Percentiles rank a stretch among this genome's conserved stretches.
These are phyloP conservation scores for Emmonsiellopsis sp. DNA, from an alignment of 2,329 filamentous ascomycete genomes.

Conservation along the genomic window DNA sequence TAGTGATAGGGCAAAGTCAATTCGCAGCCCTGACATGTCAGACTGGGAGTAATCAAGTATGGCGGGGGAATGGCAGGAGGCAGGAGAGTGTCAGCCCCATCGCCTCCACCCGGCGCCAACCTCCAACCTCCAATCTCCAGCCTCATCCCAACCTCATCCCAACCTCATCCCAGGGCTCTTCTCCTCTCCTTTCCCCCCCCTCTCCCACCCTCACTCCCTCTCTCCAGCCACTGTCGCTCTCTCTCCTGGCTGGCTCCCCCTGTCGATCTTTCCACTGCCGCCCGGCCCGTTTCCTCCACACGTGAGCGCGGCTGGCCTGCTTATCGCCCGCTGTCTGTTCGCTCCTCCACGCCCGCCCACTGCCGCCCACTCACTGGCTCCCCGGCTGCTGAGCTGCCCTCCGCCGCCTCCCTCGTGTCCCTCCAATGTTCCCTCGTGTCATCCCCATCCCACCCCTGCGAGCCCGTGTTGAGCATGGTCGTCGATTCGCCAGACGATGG, in stretches of 20 bases:
- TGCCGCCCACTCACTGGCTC: not conserved
- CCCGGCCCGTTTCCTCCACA: slow-evolving; percentile 6
- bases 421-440: slow-evolving; percentile 1
- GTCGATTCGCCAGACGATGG: slow-evolving; percentile 8
- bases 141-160: not conserved
- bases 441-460: not conserved
- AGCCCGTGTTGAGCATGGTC: slow-evolving; percentile 8
- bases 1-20: no score
- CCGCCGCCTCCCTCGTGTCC: not conserved
- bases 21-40: no score
- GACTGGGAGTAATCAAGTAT: no score
- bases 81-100: no score
- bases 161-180: not conserved
- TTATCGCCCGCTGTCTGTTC: not conserved
- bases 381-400: not conserved
- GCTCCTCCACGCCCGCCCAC: not conserved
- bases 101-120: not conserved
- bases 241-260: not conserved
- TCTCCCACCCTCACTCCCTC: not conserved
- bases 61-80: no score
- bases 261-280: slow-evolving; percentile 1
- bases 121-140: not conserved
- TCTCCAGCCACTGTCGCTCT: not conserved
- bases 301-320: slow-evolving; percentile 3
- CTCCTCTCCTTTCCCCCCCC: not conserved